These are phyloP conservation scores for Aspergillus fischeri DNA, from an alignment of 2,329 filamentous ascomycete species.

Conservation along the genomic window DNA sequence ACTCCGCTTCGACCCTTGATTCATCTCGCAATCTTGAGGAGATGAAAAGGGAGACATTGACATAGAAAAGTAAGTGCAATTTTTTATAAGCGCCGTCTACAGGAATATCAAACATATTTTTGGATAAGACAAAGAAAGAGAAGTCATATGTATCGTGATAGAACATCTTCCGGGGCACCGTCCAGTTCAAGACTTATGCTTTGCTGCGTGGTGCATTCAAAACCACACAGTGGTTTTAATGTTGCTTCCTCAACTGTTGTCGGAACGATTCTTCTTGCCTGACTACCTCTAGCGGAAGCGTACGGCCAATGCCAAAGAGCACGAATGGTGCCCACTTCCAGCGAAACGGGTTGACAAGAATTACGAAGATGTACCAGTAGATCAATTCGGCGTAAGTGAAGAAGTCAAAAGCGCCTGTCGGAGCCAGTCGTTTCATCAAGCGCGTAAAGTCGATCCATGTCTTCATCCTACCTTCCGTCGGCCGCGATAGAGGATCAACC, in stretches of 20 bases:
- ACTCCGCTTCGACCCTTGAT: neutral
- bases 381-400: constrained; percentile 82
- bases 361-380: constrained; percentile 80
- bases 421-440: constrained; percentile 63
- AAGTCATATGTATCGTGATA: neutral
- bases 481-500: constrained; percentile 70
- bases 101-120: neutral
- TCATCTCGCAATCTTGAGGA: neutral
- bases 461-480: constrained; percentile 70
- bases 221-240: constrained; percentile 2
- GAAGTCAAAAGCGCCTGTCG: constrained; percentile 78
- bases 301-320: constrained; percentile 67
- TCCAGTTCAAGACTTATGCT: neutral
- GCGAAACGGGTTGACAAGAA: constrained; percentile 75
- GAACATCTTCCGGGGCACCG: neutral
- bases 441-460: constrained; percentile 83
- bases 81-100: neutral
- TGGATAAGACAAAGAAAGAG: neutral
- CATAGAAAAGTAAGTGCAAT: neutral
- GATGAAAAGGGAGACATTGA: neutral
- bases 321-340: constrained; percentile 91
- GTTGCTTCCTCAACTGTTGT: constrained; percentile 23
- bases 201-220: neutral
- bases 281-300: constrained; percentile 63
- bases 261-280: constrained; percentile 55